Conservation (phyloP, 306 rosid genomes). For the Cucurbita moschata region DNA sequence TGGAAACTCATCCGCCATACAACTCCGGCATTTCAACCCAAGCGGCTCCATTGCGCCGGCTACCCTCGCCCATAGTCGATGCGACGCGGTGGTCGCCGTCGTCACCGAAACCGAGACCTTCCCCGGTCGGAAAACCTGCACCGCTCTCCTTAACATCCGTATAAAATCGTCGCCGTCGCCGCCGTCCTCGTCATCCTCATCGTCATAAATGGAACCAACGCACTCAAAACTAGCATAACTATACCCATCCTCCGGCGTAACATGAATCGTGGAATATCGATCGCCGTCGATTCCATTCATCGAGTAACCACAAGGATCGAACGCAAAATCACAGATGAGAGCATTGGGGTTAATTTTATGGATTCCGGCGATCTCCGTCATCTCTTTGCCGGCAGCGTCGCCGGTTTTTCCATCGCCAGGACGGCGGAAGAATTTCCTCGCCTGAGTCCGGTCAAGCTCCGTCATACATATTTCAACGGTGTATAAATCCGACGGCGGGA, state of each 20-base stretch:
- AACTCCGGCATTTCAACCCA: constrained; percentile 75
- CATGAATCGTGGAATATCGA: constrained; percentile 89
- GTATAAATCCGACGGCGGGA: constrained; percentile 17
- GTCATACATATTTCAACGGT: constrained; percentile 95
- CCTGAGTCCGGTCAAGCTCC: constrained; percentile 54
- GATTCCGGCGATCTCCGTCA: constrained; percentile 66
- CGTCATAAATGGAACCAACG: constrained; percentile 31
- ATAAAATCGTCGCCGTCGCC: constrained; percentile 21
- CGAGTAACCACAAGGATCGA: constrained; percentile 90
- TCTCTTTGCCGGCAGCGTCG: constrained; percentile 69
- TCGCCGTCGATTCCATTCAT: constrained; percentile 81
- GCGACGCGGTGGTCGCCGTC: constrained; percentile 30
- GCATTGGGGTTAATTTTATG: constrained; percentile 47
- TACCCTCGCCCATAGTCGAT: constrained; percentile 42
- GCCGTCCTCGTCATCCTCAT: constrained; percentile 8
- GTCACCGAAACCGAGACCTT: constrained; percentile 82
- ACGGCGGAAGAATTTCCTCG: constrained; percentile 47
- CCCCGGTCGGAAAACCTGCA: constrained; percentile 79
- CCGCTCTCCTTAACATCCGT: constrained; percentile 52
- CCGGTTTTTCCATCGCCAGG: constrained; percentile 44
- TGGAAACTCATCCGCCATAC: constrained; percentile 63
- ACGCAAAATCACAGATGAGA: constrained; percentile 69
- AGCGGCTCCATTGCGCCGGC: constrained; percentile 51
- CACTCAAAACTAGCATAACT: constrained; percentile 94
- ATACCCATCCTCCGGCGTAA: constrained; percentile 88